Conservation (phyloP, 2,329 filamentous ascomycete genomes). For the Neopestalotiopsis clavispora region DNA sequence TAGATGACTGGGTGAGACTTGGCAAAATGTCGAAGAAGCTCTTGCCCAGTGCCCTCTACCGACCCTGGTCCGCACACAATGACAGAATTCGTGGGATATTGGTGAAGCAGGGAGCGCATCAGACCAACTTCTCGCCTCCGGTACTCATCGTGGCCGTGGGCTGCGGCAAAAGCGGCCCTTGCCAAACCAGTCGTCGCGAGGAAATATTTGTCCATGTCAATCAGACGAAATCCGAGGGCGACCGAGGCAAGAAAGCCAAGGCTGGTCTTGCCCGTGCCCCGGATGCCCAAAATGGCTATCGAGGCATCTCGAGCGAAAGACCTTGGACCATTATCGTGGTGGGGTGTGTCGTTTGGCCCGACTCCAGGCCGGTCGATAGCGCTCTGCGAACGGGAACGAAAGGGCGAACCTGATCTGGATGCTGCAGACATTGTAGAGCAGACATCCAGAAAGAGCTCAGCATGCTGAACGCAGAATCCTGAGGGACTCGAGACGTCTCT, state of each 20-base stretch:
- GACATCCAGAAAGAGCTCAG: background rate
- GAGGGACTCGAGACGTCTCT: background rate
- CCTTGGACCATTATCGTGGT: background rate
- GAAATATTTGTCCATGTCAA: background rate
- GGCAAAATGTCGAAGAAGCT: conserved; percentile 6
- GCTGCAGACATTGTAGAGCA: background rate
- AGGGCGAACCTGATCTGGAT: background rate
- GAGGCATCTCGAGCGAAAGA: conserved; percentile 6
- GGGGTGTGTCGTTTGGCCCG: background rate
- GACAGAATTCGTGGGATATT: background rate
- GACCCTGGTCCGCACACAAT: conserved; percentile 6
- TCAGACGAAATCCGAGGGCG: conserved; percentile 4
- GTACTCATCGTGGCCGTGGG: conserved; percentile 4
- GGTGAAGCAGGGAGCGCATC: background rate
- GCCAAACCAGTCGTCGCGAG: background rate
- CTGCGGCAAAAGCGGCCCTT: background rate
- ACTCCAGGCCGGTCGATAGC: background rate
- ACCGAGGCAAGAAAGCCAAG: conserved; percentile 6
- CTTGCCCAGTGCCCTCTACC: background rate
- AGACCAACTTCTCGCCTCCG: background rate
- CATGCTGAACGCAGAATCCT: background rate
- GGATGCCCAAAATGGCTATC: conserved; percentile 9
- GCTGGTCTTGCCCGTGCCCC: conserved; percentile 9
- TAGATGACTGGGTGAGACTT: conserved; percentile 9
- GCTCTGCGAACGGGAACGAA: background rate